Evolutionary conservation across 2,329 filamentous ascomycete genomes (phyloP).

Genomic region (Arthroderma sp.): DNA sequence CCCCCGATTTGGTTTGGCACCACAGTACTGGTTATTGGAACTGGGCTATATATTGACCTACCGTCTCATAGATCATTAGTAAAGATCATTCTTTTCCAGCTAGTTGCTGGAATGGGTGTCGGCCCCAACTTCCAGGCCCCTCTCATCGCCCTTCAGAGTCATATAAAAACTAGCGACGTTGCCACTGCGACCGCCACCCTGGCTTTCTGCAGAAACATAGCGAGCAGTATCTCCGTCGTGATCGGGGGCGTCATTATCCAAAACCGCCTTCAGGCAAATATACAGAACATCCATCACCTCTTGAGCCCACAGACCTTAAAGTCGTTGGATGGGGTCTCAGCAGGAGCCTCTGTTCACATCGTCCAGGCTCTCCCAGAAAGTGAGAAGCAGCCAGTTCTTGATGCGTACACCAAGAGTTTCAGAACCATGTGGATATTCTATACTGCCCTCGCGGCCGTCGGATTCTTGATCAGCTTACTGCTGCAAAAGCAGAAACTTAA

Average conservation of each 20-base stretch:
- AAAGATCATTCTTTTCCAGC: constrained; percentile 42
- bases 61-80: constrained; percentile 42
- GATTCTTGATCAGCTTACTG: constrained; percentile 31
- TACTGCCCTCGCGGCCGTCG: constrained; percentile 26
- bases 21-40: constrained; percentile 40
- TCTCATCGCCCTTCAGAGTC: constrained; percentile 52
- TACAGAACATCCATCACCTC: constrained; percentile 1
- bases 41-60: constrained; percentile 51
- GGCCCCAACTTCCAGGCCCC: constrained; percentile 53
- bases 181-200: constrained; percentile 52
- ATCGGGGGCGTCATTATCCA: constrained; percentile 43
- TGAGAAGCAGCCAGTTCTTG: constrained; percentile 30
- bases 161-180: constrained; percentile 49
- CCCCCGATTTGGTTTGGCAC: constrained; percentile 37
- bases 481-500: constrained; percentile 30
- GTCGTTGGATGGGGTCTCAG: constrained; percentile 19
- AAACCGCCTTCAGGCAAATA: constrained; percentile 22
- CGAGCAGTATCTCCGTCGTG: constrained; percentile 47
- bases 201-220: constrained; percentile 47
- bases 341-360: constrained; percentile 24
- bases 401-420: constrained; percentile 33
- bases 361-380: constrained; percentile 23
- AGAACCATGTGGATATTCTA: constrained; percentile 43
- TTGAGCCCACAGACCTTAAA: constrained; percentile 5
- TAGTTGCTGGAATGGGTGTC: constrained; percentile 47